Conservation (phyloP, 1,284 basidiomycete species). For the Moesziomyces antarcticus region DNA sequence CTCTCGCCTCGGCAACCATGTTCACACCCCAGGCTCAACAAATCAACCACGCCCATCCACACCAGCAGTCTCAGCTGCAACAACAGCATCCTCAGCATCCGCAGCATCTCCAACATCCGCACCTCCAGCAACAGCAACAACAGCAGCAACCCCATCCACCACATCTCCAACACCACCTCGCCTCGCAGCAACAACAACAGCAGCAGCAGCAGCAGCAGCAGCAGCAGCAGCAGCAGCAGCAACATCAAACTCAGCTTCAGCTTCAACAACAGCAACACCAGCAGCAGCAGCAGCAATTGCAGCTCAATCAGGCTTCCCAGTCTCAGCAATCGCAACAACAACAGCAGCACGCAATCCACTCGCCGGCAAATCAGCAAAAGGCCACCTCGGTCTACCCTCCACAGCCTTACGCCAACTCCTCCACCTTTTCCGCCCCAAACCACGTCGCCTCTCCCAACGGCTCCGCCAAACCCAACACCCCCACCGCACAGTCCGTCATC, state of each 20-base stretch:
- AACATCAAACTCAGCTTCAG: constrained; percentile 18
- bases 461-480: constrained; percentile 39
- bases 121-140: constrained; percentile 23
- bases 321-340: constrained; percentile 5
- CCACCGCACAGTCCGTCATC: constrained; percentile 35
- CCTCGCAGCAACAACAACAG: constrained; percentile 3
- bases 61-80: constrained; percentile 24
- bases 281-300: constrained; percentile 19
- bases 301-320: constrained; percentile 17
- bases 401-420: constrained; percentile 49
- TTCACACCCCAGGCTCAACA: constrained; percentile 34
- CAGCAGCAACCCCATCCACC: constrained; percentile 14
- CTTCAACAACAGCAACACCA: constrained; percentile 31
- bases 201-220: no score
- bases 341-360: background rate
- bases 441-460: constrained; percentile 47
- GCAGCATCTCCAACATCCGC: constrained; percentile 31
- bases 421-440: constrained; percentile 26
- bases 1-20: constrained; percentile 29
- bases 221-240: constrained; percentile 19
- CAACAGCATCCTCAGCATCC: constrained; percentile 33
- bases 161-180: constrained; percentile 26
- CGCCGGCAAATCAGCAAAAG: constrained; percentile 14
- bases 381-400: constrained; percentile 45
- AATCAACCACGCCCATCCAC: constrained; percentile 26